Evolutionary conservation across 371 early-diverging fungal species (phyloP), one percentile per base, ranked within the genome.

Genomic region (Mortierella sp.): DNA sequence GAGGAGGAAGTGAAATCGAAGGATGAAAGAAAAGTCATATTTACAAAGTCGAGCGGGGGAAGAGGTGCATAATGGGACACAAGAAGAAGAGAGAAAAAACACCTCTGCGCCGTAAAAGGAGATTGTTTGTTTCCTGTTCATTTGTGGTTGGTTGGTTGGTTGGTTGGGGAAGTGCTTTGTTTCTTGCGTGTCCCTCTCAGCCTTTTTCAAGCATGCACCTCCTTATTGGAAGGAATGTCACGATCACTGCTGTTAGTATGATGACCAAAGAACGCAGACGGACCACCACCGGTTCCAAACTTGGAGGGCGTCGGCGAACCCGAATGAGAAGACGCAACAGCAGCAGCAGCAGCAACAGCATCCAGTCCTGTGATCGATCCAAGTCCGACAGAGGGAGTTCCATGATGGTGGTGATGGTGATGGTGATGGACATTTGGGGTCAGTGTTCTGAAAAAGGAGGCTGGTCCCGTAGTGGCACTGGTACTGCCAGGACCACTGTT

Each of bases 151-250:
- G 38, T 9, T 16, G 10, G 28, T 13, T 63, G 38, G 21, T 34
- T 34, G 65, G 38, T 63, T 31, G 34, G 24, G 58, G 42, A 8
- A 48, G 48, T 8, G 48, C 9, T 10, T 48, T 48, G 48, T 48
- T 63, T 58, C 13, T 55, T 24, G 21, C 54, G 54, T 54, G 26
- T 48, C 13, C 48, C 48, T 38, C 5, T 38, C 42, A 38, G 42
- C 5, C 5, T 38, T 38, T 13, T 55, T 65, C 38, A 80, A 24
- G 80, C 80, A 72, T 80, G 80, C 3, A 80, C 76, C 45, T 80
- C 80, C 44, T 80, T 78, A 42, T 78, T 80, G 26, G 80, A 72
- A 13, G 76, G 45, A 76, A 76, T 31, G 44, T 50, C 44, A n/a
- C 60, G 52, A 44, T 80, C 76, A 28, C 44, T 50, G 24, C 38